A percentile compares a stretch with the other conserved stretches of the same genome.
Conservation (phyloP, 768 basidiomycete species). For the Inosperma sp. region DNA sequence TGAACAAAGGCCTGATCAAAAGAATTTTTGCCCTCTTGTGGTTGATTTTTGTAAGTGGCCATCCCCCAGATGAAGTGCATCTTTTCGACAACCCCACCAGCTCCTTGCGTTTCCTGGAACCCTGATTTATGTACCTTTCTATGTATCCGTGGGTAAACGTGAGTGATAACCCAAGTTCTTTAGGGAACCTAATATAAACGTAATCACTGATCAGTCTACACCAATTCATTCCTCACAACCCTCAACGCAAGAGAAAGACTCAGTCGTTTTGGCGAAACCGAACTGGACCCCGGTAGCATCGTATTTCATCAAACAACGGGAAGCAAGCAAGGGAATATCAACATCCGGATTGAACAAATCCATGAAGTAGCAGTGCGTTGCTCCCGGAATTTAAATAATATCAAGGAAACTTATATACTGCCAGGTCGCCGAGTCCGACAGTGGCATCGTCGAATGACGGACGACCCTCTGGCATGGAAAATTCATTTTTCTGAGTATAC, state of each 20-base stretch:
- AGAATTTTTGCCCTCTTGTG: slow-evolving; percentile 2
- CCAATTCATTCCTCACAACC: slow-evolving; percentile 6
- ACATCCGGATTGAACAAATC: not conserved
- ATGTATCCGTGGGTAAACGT: slow-evolving; percentile 1
- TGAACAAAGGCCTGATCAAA: not conserved
- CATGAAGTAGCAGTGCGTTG: too few species aligned
- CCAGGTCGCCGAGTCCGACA: too few species aligned
- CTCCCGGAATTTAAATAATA: too few species aligned
- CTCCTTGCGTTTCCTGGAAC: slow-evolving; percentile 1
- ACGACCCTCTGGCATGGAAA: too few species aligned
- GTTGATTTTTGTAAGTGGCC: not conserved
- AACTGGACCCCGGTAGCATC: not conserved
- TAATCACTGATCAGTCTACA: not conserved
- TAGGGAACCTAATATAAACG: not conserved
- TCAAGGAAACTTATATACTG: too few species aligned
- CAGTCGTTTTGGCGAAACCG: not conserved
- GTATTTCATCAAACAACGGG: not conserved
- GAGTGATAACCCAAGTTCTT: not conserved
- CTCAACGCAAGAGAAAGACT: not conserved
- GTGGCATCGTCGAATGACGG: too few species aligned
- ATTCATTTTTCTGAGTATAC: too few species aligned
- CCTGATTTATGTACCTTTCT: not conserved
- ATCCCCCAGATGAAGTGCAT: not conserved
- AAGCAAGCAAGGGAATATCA: not conserved
- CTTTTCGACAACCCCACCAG: not conserved